Evolutionary conservation across 495 filamentous ascomycete genomes (phyloP).

Genomic region (Pseudevernia furfuracea): DNA sequence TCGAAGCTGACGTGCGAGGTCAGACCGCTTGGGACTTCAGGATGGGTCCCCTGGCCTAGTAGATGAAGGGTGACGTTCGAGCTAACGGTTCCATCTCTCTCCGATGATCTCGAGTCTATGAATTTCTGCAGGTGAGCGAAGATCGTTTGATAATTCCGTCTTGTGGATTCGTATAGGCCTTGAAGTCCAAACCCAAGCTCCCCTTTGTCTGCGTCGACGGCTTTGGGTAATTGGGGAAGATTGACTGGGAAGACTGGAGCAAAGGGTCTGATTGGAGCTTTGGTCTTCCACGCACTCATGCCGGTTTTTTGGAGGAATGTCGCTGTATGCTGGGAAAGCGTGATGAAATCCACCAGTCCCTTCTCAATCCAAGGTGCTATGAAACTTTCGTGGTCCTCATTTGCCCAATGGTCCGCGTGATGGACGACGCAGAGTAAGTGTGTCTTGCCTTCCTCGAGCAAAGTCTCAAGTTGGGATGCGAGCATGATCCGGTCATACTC

Average conservation of each 20-base stretch:
- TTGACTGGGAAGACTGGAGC: constrained; percentile 22
- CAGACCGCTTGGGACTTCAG: constrained; percentile 18
- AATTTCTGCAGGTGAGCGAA: neutral
- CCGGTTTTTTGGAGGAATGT: constrained; percentile 19
- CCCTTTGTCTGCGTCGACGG: constrained; percentile 2
- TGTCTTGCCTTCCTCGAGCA: constrained; percentile 24
- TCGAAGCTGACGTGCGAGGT: constrained; percentile 25
- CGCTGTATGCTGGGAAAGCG: constrained; percentile 24
- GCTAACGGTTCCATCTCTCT: neutral
- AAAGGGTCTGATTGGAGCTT: constrained; percentile 9
- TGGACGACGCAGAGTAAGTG: constrained; percentile 28
- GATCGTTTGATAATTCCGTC: constrained; percentile 22
- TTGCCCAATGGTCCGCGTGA: constrained; percentile 26
- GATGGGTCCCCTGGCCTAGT: constrained; percentile 21
- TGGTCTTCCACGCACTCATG: constrained; percentile 20
- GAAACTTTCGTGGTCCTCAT: constrained; percentile 11
- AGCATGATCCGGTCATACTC: constrained; percentile 21
- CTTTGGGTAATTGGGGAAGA: constrained; percentile 14
- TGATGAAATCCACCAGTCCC: constrained; percentile 24
- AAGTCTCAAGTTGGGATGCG: constrained; percentile 7
- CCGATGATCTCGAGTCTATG: constrained; percentile 6
- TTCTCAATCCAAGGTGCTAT: constrained; percentile 21
- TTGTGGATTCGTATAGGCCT: constrained; percentile 24
- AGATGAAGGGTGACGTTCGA: constrained; percentile 22
- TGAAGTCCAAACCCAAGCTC: constrained; percentile 27